Evolutionary conservation across 2,329 filamentous ascomycete genomes (phyloP), one percentile per base, ranked within the genome.

Genomic region (Phialemoniopsis sp.): DNA sequence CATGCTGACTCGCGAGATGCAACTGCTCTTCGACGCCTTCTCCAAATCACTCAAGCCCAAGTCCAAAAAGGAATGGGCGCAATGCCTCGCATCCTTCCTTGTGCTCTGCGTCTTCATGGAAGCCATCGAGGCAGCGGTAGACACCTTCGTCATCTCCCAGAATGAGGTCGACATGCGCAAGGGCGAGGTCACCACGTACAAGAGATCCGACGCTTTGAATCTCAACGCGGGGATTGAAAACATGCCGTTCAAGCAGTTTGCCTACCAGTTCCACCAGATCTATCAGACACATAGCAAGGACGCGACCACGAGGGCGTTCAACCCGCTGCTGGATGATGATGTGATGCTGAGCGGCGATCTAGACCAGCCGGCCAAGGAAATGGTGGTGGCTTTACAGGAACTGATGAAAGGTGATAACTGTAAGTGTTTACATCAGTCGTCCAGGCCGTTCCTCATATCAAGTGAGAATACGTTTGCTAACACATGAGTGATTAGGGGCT

Each of bases 101-200:
- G 67, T 77, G 4, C 63, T 80, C 21, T 78, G 73, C 46, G 61
- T 79, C 29, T 76, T 78, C 52, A 78, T 80, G 73, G 76, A 80
- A 57, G 59, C 68, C 17, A 67, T 78, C 37, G 73, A 78, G 58
- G 62, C 67, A 21, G 67, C 73, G 8, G 63, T 73, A 26, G 74
- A 79, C 56, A 61, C 60, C 8, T 78, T 74, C 48, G 68, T 73
- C 36, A 57, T 73, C 10, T 62, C 67, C 19, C 64, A 73, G 47
- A 76, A 73, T 51, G 70, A 78, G 56, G 63, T 73, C 48, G 59
- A 61, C 42, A 48, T 68, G 41, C 62, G 64, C 31, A 64, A 62
- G 42, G 54, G 54, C n/a, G 49, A 54, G 17, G 49, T 55, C 18
- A 58, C 63, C 7, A 53, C 53, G 50, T 67, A 62, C 50, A 56